Base-by-base conservation (phyloP, 2,329 filamentous ascomycete genomes). In the Exophiala sp. region DNA sequence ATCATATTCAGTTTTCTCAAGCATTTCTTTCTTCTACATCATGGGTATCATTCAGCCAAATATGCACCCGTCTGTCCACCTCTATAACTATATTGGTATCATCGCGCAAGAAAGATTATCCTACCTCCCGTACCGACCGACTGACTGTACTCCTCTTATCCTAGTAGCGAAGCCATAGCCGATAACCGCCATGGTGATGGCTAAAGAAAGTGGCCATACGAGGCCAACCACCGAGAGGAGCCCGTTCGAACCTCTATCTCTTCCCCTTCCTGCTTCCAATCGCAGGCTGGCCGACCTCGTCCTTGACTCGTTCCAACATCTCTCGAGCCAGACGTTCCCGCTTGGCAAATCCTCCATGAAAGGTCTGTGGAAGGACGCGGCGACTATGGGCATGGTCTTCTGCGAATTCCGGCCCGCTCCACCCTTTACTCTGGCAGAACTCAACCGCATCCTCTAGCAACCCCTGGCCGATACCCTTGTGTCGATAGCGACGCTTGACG, bases 361-460 rank as follows among this genome's bases (percentile, higher is more conserved):
- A 86, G 1, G 47, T 48, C 14, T 40, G 22, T 11, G 82, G 81
- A 44, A 88, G 66, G 2, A 88, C 65, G 65, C 78, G 76, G 52
- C 69, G 68, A 56, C 82, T 81, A 76, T 91, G 88, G 38, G 86
- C 88, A 72, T 95, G 88, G 57, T 86, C 80, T 45, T 75, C 71
- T 5, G 85, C 86, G 65, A 95, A 94, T 2, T 82, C 80, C 44
- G 90, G 72, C 50, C 81, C 75, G 51, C 78, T 78, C 35, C 86
- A 86, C 50, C 84, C 84, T 62, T 77, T 79, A 66, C 82, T 81
- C 59, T 78, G 78, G 52, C 85, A 83, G 47, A 84, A 66, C 49
- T 75, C 75, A 2, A 90, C 81, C 1, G 85, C 87, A 59, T 86
- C 84, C 58, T 84, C 78, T 41, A 95, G 72, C 61, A 95, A 68